Percentiles rank a stretch among this genome's conserved stretches.
These are phyloP conservation scores for Beauveria australis DNA, from an alignment of 2,329 filamentous ascomycete genomes.

Conservation along the genomic window DNA sequence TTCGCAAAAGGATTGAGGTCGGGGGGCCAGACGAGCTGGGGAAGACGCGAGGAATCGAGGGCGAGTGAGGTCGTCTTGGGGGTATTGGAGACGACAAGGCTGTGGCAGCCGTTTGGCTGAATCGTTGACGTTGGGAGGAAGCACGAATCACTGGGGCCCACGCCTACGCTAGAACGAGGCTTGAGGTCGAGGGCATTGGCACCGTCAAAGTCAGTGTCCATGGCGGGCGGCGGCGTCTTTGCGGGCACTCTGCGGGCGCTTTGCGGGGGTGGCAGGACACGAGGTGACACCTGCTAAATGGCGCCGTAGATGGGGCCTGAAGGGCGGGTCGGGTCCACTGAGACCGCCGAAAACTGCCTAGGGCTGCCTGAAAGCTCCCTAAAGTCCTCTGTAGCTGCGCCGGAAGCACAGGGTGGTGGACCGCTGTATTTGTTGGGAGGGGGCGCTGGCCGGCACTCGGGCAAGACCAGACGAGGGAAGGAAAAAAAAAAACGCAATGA, in stretches of 20 bases:
- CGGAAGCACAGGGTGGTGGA: neutral
- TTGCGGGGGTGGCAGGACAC: neutral
- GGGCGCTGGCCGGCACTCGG: neutral
- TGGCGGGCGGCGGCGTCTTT: neutral
- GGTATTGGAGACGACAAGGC: neutral
- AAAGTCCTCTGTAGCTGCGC: neutral
- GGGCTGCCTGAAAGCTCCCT: neutral
- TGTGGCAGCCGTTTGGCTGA: constrained; percentile 6
- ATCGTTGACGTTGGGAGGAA: constrained; percentile 2
- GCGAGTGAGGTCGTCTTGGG: neutral
- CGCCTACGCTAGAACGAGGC: neutral
- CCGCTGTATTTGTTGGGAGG: neutral
- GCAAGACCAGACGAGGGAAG: too few relatives aligned
- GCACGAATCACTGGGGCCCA: neutral
- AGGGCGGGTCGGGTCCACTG: neutral
- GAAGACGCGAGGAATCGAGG: neutral
- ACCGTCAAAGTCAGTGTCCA: constrained; percentile 1
- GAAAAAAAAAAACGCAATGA: too few relatives aligned
- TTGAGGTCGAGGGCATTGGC: neutral
- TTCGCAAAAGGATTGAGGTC: constrained; percentile 8
- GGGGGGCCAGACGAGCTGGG: constrained; percentile 1
- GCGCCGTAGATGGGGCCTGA: neutral
- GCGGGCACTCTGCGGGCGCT: neutral
- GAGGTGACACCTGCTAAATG: neutral
- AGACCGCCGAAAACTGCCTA: neutral